Base-by-base conservation (phyloP, 495 filamentous ascomycete species). In the Xylaria palmicola region DNA sequence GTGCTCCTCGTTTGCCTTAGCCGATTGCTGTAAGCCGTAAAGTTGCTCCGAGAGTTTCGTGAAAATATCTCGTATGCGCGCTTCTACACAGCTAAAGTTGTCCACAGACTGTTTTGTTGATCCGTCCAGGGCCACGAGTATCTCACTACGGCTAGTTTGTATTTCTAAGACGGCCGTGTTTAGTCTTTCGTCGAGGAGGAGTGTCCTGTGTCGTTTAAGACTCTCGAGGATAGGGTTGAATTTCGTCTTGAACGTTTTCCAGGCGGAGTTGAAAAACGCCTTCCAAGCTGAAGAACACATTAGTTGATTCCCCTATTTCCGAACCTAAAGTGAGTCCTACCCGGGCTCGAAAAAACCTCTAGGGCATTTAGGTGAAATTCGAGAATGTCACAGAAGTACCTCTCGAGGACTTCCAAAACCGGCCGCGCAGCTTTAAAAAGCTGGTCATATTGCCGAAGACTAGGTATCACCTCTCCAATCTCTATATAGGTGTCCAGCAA, bases 371-470 rank as follows among this genome's bases (percentile, higher is more conserved):
- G 5, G 41, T 45, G 41, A 45, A 45, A 45, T 22, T 45, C 41
- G 20, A 45, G 41, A 17, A 45, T 22, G 41, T 45, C 41, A 15
- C 41, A 45, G 41, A 45, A 45, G 41, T 45, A 45, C 20, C 41
- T 45, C 20, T 45, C 41, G 41, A 45, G 15, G 20, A 45, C 20
- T 17, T 45, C 41, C 15, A n/a, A 22, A 45, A 45, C 41, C 20
- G 41, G 15, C n/a, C 15, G 41, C 15, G 41, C 41, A 45, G 41
- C 20, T 22, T 45, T 45, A 22, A 45, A 45, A 22, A 45, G 41
- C 41, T 45, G 41, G 20, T 45, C 41, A 45, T 45, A 45, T 45
- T 45, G 41, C 15, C 41, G 41, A n/a, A 45, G 41, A n/a, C 41
- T 22, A 45, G 41, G 41, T 17, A 45, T 45, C 15, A 45, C 41